Conservation (phyloP, 805 yeast species). For the Spencermartinsiella europaea region DNA sequence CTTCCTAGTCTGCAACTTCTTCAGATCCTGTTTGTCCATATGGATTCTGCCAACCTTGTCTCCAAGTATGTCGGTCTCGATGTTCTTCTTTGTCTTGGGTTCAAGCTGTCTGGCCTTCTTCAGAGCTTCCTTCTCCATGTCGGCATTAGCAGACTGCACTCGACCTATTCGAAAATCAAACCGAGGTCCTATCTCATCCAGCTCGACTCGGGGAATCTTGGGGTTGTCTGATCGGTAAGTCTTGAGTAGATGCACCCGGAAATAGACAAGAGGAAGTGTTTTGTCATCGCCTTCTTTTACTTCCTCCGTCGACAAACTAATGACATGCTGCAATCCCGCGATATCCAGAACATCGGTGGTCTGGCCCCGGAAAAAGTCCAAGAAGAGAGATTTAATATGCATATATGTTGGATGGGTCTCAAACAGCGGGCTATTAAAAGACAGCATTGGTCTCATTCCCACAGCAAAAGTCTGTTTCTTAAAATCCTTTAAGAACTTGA, state of each 20-base stretch:
- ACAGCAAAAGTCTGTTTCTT: slow-evolving; percentile 71
- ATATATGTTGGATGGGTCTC: slow-evolving; percentile 82
- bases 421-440: slow-evolving; percentile 87
- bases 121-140: slow-evolving; percentile 84
- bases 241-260: slow-evolving; percentile 85
- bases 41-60: slow-evolving; percentile 96
- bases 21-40: slow-evolving; percentile 90
- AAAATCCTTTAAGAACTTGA: slow-evolving; percentile 74
- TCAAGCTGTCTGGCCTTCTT: slow-evolving; percentile 76
- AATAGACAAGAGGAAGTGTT: slow-evolving; percentile 72
- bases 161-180: slow-evolving; percentile 91
- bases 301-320: slow-evolving; percentile 73
- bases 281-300: slow-evolving; percentile 59
- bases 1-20: slow-evolving; percentile 90
- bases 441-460: slow-evolving; percentile 91
- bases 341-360: slow-evolving; percentile 80
- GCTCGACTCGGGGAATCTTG: slow-evolving; percentile 87
- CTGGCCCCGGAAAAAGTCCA: slow-evolving; percentile 86
- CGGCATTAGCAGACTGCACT: slow-evolving; percentile 74
- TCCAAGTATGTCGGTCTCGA: slow-evolving; percentile 83
- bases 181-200: slow-evolving; percentile 94
- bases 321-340: slow-evolving; percentile 89
- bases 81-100: slow-evolving; percentile 81
- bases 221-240: slow-evolving; percentile 66
- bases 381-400: slow-evolving; percentile 80